Percentiles rank a stretch among this genome's conserved stretches.
Evolutionary conservation across 805 yeast genomes (phyloP).

Genomic region (Ogataea degrootiae): DNA sequence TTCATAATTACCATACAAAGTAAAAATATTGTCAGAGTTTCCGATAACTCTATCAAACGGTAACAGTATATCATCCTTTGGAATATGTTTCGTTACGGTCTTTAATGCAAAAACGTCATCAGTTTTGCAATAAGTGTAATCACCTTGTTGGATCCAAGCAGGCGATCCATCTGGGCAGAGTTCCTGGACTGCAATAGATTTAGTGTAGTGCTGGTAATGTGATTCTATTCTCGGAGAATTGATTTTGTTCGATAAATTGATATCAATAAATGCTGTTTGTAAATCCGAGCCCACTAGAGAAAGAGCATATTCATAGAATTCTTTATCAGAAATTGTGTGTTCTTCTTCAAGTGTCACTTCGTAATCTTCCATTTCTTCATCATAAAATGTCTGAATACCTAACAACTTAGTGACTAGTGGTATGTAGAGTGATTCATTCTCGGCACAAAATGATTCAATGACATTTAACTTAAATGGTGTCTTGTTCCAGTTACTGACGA

Average conservation of each 20-base stretch:
- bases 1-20: slow-evolving; percentile 63
- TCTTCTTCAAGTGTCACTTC: slow-evolving; percentile 23
- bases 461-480: slow-evolving; percentile 40
- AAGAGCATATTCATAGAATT: slow-evolving; percentile 20
- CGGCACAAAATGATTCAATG: slow-evolving; percentile 34
- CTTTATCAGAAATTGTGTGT: slow-evolving; percentile 19
- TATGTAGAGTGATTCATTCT: slow-evolving; percentile 34
- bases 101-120: slow-evolving; percentile 79
- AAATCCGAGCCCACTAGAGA: slow-evolving; percentile 9
- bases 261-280: slow-evolving; percentile 29
- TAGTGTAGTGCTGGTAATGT: slow-evolving; percentile 50
- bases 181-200: slow-evolving; percentile 27
- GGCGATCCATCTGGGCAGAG: slow-evolving; percentile 22
- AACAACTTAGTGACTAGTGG: slow-evolving; percentile 29
- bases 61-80: slow-evolving; percentile 15
- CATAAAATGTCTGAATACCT: slow-evolving; percentile 19
- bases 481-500: slow-evolving; percentile 36
- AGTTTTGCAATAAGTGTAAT: slow-evolving; percentile 51
- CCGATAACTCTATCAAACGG: slow-evolving; percentile 70
- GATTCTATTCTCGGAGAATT: slow-evolving; percentile 61
- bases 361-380: slow-evolving; percentile 27
- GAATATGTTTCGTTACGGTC: slow-evolving; percentile 35
- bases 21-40: slow-evolving; percentile 27
- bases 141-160: slow-evolving; percentile 51
- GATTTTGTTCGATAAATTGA: slow-evolving; percentile 42